Evolutionary conservation across 1,284 basidiomycete genomes (phyloP), one percentile per base, ranked within the genome.

Genomic region (Meira nashicola): DNA sequence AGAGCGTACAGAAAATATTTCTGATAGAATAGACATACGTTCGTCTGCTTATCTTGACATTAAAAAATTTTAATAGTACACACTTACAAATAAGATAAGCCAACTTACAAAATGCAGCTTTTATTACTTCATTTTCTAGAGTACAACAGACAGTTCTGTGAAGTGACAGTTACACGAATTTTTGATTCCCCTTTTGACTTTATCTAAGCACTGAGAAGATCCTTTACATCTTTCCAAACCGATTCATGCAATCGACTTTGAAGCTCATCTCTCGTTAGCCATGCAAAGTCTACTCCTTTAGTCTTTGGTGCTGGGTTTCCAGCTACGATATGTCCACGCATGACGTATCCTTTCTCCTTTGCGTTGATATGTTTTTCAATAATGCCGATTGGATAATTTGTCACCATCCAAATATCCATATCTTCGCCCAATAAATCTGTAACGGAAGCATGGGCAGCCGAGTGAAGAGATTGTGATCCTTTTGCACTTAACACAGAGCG

Each of bases 201-300:
- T 33, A 33, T 19, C 39, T 33, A 60, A 14, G 54, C 44, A 43
- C 46, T 57, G 7, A 92, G 81, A 78, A 92, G 86, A 73, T 89
- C 87, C 79, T 86, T 86, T 66, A 90, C 82, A 59, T 84, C 83
- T 50, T 82, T 74, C 89, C 89, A 92, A 71, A 92, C 92, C 59
- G 82, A 33, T 89, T 85, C 47, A 11, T 62, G 49, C 19, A 74
- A 54, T 40, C 67, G 54, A 43, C 83, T 79, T 75, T 86, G 80
- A 54, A 92, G 86, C 82, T 93, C 90, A 77, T 91, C 84, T 79
- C 90, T 90, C 58, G 90, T 92, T 64, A 92, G 82, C 90, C 90
- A 93, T 19, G 88, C 89, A 80, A 90, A 92, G 69, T 90, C 89
- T 53, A 82, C 81, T 58, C 88, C 81, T 56, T 79, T 66, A 78